Conservation (phyloP, 495 filamentous ascomycete genomes). For the Haplographium delicatum region DNA sequence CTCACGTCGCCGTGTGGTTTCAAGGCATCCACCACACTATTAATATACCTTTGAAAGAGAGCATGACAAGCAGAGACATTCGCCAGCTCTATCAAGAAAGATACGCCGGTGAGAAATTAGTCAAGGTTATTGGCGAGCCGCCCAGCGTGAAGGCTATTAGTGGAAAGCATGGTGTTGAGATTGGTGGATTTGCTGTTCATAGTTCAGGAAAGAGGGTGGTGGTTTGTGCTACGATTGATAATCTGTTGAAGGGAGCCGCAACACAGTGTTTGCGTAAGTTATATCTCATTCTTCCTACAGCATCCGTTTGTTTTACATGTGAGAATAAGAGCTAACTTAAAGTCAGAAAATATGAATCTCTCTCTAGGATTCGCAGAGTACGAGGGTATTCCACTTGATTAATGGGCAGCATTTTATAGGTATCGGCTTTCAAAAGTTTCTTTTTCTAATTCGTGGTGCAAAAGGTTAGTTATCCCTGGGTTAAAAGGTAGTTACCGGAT, state of each 20-base stretch:
- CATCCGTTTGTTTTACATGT: not conserved
- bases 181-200: constrained; percentile 92
- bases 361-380: constrained; percentile 90
- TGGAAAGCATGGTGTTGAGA: constrained; percentile 87
- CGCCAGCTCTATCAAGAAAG: constrained; percentile 92
- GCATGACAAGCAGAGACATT: constrained; percentile 87
- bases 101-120: constrained; percentile 90
- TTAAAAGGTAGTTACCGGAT: no score
- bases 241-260: constrained; percentile 91
- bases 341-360: constrained; percentile 93
- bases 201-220: constrained; percentile 84
- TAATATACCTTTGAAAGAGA: constrained; percentile 75
- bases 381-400: constrained; percentile 77
- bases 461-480: not conserved
- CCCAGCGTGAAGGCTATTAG: constrained; percentile 85
- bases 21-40: constrained; percentile 93
- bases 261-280: constrained; percentile 90
- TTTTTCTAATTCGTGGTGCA: not conserved
- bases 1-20: constrained; percentile 97
- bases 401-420: constrained; percentile 12
- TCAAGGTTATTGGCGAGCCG: constrained; percentile 85
- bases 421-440: constrained; percentile 6
- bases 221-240: constrained; percentile 96
- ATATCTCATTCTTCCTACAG: not conserved
- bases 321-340: constrained; percentile 15